Percentiles rank a stretch among this genome's conserved stretches.
phyloP scores from a whole-genome alignment of 352 stramenopile genomes.

The Pythium aristosporum region DNA sequence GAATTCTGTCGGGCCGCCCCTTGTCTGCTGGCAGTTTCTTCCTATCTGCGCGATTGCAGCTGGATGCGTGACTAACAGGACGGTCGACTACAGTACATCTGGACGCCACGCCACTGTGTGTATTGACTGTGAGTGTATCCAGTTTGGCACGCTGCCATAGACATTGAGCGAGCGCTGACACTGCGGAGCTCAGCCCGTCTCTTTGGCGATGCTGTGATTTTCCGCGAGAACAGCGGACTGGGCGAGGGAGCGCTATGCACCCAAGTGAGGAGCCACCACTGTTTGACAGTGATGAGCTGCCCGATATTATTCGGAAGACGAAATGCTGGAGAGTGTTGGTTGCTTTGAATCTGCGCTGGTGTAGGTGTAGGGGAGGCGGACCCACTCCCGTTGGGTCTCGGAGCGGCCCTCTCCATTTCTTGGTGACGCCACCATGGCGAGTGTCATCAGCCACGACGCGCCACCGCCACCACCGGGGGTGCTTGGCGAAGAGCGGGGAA shows the following conservation, averaged over 20 bases:
- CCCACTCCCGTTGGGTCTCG: slow-evolving; percentile 2
- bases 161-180: slow-evolving; percentile 1
- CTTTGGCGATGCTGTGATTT: not conserved
- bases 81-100: not conserved
- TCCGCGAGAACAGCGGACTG: not conserved
- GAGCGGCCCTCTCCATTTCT: no score
- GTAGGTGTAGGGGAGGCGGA: slow-evolving; percentile 24
- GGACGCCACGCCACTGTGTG: not conserved
- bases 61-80: slow-evolving; percentile 10
- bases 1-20: not conserved
- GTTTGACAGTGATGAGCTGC: not conserved
- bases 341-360: not conserved
- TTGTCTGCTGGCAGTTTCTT: not conserved
- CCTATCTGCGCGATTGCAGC: not conserved
- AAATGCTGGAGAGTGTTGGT: not conserved
- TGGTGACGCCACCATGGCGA: slow-evolving; percentile 3
- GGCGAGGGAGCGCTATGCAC: not conserved
- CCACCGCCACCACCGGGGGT: slow-evolving; percentile 5
- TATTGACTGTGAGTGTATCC: not conserved
- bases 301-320: not conserved
- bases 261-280: no score
- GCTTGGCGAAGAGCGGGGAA: slow-evolving; percentile 5
- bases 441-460: not conserved
- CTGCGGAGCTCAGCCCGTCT: no score
- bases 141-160: not conserved